Conservation (phyloP, 1,139 yeast species). For the Candida glucosophila region DNA sequence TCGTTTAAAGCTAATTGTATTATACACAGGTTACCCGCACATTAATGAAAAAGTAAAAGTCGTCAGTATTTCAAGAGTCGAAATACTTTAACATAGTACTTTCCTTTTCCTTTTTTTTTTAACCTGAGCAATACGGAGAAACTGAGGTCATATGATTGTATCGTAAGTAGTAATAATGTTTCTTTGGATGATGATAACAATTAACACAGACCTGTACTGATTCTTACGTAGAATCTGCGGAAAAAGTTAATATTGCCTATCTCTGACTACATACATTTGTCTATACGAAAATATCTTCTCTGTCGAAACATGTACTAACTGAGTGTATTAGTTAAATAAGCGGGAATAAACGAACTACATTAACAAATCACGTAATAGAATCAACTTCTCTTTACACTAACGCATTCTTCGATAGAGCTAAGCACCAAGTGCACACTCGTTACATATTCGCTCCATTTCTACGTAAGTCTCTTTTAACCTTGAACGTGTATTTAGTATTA, state of each 20-base stretch:
- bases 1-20: too few species aligned
- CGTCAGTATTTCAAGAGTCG: too few species aligned
- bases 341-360: conserved; percentile 1
- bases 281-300: conserved; percentile 16
- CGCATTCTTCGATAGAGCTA: too few species aligned
- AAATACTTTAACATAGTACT: too few species aligned
- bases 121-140: too few species aligned
- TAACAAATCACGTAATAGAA: conserved; percentile 18
- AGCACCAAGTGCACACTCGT: background rate
- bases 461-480: too few species aligned
- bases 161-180: background rate
- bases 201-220: conserved; percentile 63
- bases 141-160: background rate
- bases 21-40: too few species aligned
- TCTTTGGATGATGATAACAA: conserved; percentile 33
- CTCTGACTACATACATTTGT: conserved; percentile 7
- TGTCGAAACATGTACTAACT: conserved; percentile 60
- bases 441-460: conserved; percentile 10
- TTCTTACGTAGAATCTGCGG: conserved; percentile 21
- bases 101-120: too few species aligned
- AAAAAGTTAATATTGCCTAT: conserved; percentile 34
- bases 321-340: background rate
- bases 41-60: too few species aligned
- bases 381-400: too few species aligned
- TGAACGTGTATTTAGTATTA: conserved; percentile 6